Conservation (phyloP, 176 grass and related monocot species). For the Oropetium thomaeum region DNA sequence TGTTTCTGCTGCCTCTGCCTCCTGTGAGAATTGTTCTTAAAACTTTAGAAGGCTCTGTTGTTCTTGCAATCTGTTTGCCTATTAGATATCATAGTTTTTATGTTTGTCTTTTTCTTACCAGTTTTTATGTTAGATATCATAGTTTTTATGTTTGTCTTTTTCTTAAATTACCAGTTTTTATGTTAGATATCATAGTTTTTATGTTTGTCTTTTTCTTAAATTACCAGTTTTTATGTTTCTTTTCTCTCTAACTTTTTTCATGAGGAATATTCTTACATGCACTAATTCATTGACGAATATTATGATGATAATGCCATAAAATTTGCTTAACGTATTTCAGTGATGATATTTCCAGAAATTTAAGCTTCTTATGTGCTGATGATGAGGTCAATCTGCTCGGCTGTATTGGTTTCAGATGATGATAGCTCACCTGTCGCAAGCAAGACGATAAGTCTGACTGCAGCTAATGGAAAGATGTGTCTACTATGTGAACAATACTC, state of each 20-base stretch:
- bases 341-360: not conserved
- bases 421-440: constrained; percentile 17
- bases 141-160: no score
- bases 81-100: not conserved
- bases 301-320: not conserved
- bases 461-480: constrained; percentile 46
- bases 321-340: not conserved
- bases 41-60: not conserved
- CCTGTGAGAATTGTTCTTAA: not conserved
- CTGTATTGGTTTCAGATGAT: constrained; percentile 38
- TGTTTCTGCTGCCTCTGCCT: not conserved
- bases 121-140: no score
- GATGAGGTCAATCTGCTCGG: not conserved
- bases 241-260: not conserved
- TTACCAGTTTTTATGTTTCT: no score
- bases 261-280: not conserved
- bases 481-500: constrained; percentile 64
- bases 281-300: not conserved
- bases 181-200: no score
- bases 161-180: no score
- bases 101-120: no score
- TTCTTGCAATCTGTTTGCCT: not conserved
- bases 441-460: constrained; percentile 8
- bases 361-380: not conserved
- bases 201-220: no score